A percentile compares a stretch with the other conserved stretches of the same genome.
Evolutionary conservation across 768 basidiomycete species (phyloP).

Genomic region (Rhodosporidiobolus sp.): DNA sequence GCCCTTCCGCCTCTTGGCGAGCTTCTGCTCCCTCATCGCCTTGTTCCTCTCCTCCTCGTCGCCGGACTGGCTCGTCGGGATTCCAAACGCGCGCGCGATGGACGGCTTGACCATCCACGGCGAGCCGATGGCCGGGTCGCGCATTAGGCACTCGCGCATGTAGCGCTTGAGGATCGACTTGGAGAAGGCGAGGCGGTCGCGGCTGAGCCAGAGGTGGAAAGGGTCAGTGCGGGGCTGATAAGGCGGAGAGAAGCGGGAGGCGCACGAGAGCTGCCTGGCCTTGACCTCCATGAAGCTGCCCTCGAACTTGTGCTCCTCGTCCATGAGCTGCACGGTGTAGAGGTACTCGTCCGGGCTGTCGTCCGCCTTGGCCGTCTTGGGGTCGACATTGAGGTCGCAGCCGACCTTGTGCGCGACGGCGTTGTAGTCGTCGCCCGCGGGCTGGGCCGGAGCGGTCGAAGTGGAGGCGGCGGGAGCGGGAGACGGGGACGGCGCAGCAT

Average conservation of each 20-base stretch:
- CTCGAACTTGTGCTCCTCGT: constrained; percentile 52
- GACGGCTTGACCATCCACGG: constrained; percentile 91
- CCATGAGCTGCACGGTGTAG: constrained; percentile 79
- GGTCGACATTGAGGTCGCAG: constrained; percentile 70
- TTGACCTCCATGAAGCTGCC: constrained; percentile 81
- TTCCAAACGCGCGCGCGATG: constrained; percentile 79
- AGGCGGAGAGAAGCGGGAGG: constrained; percentile 2
- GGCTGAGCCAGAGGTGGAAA: constrained; percentile 54
- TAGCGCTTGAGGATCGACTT: constrained; percentile 95
- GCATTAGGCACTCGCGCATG: constrained; percentile 89
- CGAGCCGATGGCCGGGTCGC: constrained; percentile 84
- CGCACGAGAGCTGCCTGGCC: constrained; percentile 73
- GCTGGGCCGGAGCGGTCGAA: background rate
- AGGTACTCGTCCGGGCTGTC: constrained; percentile 81
- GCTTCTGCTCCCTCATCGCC: constrained; percentile 76
- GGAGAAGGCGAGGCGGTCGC: constrained; percentile 91
- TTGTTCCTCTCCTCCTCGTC: constrained; percentile 75
- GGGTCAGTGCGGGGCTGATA: constrained; percentile 5
- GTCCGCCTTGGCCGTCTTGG: constrained; percentile 64
- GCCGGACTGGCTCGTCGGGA: constrained; percentile 80
- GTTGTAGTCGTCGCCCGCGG: constrained; percentile 54
- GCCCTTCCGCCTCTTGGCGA: constrained; percentile 53
- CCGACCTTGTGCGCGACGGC: constrained; percentile 62
- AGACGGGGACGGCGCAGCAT: constrained; percentile 52
- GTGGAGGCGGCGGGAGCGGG: constrained; percentile 1